Base-by-base conservation (phyloP, 352 stramenopile species). In the Phytophthora colocasiae region DNA sequence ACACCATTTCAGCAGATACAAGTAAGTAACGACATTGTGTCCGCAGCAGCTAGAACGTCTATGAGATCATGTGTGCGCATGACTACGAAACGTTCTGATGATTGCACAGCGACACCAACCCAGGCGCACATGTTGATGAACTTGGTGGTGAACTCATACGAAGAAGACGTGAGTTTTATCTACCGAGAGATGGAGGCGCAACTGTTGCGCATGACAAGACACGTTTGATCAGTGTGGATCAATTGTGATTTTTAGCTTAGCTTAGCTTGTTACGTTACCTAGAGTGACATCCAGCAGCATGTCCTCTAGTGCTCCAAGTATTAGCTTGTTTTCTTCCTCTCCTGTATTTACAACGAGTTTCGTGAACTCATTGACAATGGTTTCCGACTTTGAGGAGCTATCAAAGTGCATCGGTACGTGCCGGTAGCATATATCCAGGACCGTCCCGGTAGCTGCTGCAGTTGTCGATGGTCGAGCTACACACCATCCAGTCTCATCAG, bases 121-220 rank as follows among this genome's bases (percentile, higher is more conserved):
- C 65, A 74, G 58, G 14, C 40, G 4, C 50, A 19, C 2, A 29
- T 63, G 24, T 55, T 78, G 59, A 68, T 45, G 6, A 57, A 72
- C 36, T 19, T 74, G 9, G 71, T 79, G 32, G 60, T 79, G 15
- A 71, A 69, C 41, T 74, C 71, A 8, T 77, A 79, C 12, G 54
- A 79, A 43, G 62, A 79, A 63, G 71, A 79, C 38, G 71, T 79
- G 6, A 66, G 63, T 11, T 70, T 76, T 17, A 77, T 79, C 41
- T 75, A 78, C 45, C 70, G 70, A 12, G 70, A 78, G 38, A 78
- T 78, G 66, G 70, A 78, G 40, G 53, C 70, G 8, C 51, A 73
- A 54, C 49, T 78, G n/a, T 40, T 78, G 17, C 70, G 70, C 4
- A 45, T 65, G 12, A 64, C 58, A 44, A 47, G 46, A 41, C 32